Evolutionary conservation across 106 monocot species (phyloP).

Genomic region (Dactylorhiza incarnata): DNA sequence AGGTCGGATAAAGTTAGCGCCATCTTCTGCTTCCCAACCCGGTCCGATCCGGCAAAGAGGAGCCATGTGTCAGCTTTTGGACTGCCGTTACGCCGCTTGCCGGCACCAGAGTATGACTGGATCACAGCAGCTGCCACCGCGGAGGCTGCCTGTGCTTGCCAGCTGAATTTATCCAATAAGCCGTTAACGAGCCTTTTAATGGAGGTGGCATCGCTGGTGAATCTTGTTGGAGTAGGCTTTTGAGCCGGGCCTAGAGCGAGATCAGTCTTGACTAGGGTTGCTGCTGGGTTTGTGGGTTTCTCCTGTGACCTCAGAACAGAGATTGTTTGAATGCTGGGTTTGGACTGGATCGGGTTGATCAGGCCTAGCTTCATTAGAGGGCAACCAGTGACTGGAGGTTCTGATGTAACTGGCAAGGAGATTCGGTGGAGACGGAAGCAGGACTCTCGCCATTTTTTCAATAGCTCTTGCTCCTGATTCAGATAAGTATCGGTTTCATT

Average conservation of each 20-base stretch:
- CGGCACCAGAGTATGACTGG: slow-evolving; percentile 48
- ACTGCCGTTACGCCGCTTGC: slow-evolving; percentile 21
- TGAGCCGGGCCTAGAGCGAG: slow-evolving; percentile 29
- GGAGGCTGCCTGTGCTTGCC: slow-evolving; percentile 82
- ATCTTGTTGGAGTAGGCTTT: background rate
- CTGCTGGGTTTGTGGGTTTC: slow-evolving; percentile 22
- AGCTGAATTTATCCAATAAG: slow-evolving; percentile 59
- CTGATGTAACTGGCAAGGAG: background rate
- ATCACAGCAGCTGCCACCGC: slow-evolving; percentile 46
- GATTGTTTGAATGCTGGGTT: slow-evolving; percentile 10
- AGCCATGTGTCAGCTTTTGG: slow-evolving; percentile 64
- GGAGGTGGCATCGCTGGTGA: slow-evolving; percentile 37
- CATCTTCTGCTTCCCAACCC: slow-evolving; percentile 81
- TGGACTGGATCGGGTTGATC: background rate
- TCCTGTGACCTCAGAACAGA: background rate
- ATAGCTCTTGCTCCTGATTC: slow-evolving; percentile 48
- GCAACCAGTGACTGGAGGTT: background rate
- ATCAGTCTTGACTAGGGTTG: slow-evolving; percentile 54
- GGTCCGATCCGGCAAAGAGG: slow-evolving; percentile 65
- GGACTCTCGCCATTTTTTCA: slow-evolving; percentile 41
- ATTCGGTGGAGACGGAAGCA: slow-evolving; percentile 31
- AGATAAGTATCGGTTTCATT: slow-evolving; percentile 2
- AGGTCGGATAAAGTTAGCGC: slow-evolving; percentile 63
- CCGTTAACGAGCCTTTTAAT: slow-evolving; percentile 70
- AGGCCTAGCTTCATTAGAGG: slow-evolving; percentile 6